Conservation (phyloP, 768 basidiomycete species). For the Serendipita sp. region DNA sequence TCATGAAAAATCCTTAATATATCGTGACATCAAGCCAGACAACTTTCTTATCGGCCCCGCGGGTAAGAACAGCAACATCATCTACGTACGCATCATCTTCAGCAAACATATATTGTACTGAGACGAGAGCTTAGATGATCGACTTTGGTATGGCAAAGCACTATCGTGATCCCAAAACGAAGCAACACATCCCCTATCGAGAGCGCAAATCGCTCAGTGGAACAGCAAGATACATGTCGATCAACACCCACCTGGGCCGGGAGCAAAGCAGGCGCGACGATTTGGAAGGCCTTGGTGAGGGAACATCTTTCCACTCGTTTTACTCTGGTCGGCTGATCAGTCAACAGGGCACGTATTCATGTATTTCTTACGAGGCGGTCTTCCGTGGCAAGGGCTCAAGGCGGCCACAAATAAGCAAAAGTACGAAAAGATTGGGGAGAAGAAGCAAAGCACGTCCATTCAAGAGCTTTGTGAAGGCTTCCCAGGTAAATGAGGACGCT, state of each 20-base stretch:
- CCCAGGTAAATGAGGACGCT: conserved; percentile 30
- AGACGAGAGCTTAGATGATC: conserved; percentile 23
- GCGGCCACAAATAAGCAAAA: conserved; percentile 99
- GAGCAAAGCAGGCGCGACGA: conserved; percentile 92
- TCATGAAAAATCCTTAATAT: conserved; percentile 98
- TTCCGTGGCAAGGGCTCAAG: conserved; percentile 98
- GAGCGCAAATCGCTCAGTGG: conserved; percentile 84
- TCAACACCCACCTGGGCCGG: conserved; percentile 95
- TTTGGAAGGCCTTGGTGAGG: conserved; percentile 75
- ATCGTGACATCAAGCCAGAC: conserved; percentile 98
- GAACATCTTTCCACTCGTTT: neutral
- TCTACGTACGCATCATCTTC: conserved; percentile 2
- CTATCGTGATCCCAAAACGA: conserved; percentile 97
- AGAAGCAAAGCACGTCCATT: conserved; percentile 97
- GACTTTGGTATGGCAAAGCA: conserved; percentile 99
- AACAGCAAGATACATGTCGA: conserved; percentile 98
- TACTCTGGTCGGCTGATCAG: neutral
- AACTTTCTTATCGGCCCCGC: conserved; percentile 94
- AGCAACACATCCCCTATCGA: conserved; percentile 97
- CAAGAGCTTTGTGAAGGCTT: conserved; percentile 93
- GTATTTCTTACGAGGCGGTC: conserved; percentile 92
- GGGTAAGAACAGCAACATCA: conserved; percentile 65
- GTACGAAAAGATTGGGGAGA: conserved; percentile 99
- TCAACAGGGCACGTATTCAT: conserved; percentile 71
- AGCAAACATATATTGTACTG: conserved; percentile 19